These are phyloP conservation scores for Hypericum androsaemum DNA, from an alignment of 345 rosid species.

Conservation along the genomic window DNA sequence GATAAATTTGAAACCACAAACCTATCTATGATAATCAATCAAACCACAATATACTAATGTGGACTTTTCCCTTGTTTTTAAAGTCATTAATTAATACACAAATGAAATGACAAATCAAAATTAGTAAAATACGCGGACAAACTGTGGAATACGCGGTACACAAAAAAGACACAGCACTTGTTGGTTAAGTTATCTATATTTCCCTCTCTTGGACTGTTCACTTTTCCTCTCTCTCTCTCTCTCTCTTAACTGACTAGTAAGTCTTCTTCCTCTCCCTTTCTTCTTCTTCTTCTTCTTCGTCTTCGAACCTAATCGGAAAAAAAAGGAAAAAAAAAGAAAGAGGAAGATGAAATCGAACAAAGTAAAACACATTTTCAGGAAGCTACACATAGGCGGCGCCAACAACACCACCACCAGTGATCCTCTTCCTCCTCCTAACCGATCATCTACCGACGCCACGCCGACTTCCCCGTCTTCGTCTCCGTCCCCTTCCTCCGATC, in stretches of 20 bases:
- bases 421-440: conserved; percentile 21
- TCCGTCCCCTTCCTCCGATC: conserved; percentile 38
- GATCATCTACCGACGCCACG: conserved; percentile 53
- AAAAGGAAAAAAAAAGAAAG: conserved; percentile 2
- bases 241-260: background rate
- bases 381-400: conserved; percentile 66
- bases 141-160: too few species aligned
- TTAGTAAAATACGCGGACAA: too few species aligned
- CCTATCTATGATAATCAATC: too few species aligned
- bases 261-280: background rate
- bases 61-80: too few species aligned
- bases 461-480: conserved; percentile 21
- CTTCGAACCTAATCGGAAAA: background rate
- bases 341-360: background rate
- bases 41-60: too few species aligned
- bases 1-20: too few species aligned
- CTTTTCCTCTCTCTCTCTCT: conserved; percentile 1
- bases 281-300: conserved; percentile 1
- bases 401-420: conserved; percentile 29
- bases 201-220: too few species aligned
- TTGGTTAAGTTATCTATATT: too few species aligned
- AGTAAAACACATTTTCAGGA: conserved; percentile 90
- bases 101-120: too few species aligned
- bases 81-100: too few species aligned
- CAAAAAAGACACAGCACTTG: too few species aligned